Conservation (phyloP, 768 basidiomycete species). For the Thelephora ganbajun region DNA sequence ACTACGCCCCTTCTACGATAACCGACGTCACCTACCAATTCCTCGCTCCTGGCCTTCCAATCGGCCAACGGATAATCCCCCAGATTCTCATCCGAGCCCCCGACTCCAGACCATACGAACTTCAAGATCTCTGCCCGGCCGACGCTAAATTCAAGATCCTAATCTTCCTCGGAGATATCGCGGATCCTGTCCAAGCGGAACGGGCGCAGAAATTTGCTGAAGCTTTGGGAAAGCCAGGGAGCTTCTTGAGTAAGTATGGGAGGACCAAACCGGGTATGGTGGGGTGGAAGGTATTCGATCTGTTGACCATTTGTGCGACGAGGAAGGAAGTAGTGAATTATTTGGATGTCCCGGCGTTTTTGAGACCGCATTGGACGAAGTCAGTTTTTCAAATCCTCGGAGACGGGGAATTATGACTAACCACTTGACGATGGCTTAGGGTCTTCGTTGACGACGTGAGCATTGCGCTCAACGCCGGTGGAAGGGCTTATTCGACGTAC, state of each 20-base stretch:
- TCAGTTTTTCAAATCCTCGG: conserved; percentile 14
- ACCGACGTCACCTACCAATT: conserved; percentile 22
- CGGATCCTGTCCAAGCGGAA: conserved; percentile 9
- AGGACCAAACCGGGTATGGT: conserved; percentile 7
- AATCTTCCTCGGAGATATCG: conserved; percentile 28
- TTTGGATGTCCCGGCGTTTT: conserved; percentile 29
- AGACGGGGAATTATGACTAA: not conserved
- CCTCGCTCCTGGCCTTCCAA: conserved; percentile 23
- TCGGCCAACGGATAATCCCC: conserved; percentile 38
- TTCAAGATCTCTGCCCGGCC: conserved; percentile 34
- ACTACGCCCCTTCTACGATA: conserved; percentile 28
- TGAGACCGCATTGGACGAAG: conserved; percentile 50
- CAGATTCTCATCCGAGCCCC: conserved; percentile 32
- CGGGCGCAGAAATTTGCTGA: conserved; percentile 12
- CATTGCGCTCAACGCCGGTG: conserved; percentile 28
- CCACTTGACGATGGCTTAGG: conserved; percentile 20
- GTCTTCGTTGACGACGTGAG: conserved; percentile 46
- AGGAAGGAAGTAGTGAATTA: conserved; percentile 26
- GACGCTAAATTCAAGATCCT: conserved; percentile 37
- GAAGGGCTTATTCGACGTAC: conserved; percentile 41
- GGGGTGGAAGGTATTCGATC: conserved; percentile 25
- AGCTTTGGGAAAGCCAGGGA: conserved; percentile 6
- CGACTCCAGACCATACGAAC: conserved; percentile 30
- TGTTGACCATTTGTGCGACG: conserved; percentile 25
- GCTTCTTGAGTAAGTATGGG: conserved; percentile 10